Evolutionary conservation across 192 early-diverging fungal genomes (phyloP).

Genomic region (Rhizophagus clarus): DNA sequence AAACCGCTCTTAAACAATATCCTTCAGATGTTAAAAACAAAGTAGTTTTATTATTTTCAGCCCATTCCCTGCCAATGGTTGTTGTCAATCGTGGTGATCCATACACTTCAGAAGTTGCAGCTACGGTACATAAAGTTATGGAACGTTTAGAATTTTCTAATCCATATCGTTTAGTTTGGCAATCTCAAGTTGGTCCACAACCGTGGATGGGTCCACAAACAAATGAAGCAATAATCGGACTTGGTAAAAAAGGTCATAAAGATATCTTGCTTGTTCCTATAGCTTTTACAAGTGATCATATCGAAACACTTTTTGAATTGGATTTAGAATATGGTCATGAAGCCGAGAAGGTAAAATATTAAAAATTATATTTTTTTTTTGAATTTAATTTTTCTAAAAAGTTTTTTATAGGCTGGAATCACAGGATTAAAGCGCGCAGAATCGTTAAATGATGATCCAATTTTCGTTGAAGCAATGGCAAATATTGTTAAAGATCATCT

Average conservation of each 20-base stretch:
- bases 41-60: conserved; percentile 90
- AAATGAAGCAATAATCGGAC: conserved; percentile 72
- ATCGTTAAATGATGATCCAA: conserved; percentile 89
- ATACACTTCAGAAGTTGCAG: conserved; percentile 85
- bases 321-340: conserved; percentile 91
- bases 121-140: conserved; percentile 84
- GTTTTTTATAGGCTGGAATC: conserved; percentile 65
- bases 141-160: conserved; percentile 68
- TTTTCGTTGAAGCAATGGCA: conserved; percentile 90
- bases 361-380: conserved; percentile 6
- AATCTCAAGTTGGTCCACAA: conserved; percentile 91
- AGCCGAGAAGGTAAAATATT: conserved; percentile 66
- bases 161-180: conserved; percentile 92
- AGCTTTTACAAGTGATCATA: conserved; percentile 96
- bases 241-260: conserved; percentile 75
- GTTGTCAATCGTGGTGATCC: conserved; percentile 91
- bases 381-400: not conserved
- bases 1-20: conserved; percentile 66
- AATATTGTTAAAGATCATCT: conserved; percentile 85
- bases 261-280: conserved; percentile 89
- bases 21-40: conserved; percentile 62
- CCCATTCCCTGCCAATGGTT: conserved; percentile 93
- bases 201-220: conserved; percentile 94
- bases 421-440: conserved; percentile 84
- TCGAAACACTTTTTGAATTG: conserved; percentile 96